These are phyloP conservation scores for Colletotrichum tamarilloi DNA, from an alignment of 2,329 filamentous ascomycete genomes.

Conservation along the genomic window DNA sequence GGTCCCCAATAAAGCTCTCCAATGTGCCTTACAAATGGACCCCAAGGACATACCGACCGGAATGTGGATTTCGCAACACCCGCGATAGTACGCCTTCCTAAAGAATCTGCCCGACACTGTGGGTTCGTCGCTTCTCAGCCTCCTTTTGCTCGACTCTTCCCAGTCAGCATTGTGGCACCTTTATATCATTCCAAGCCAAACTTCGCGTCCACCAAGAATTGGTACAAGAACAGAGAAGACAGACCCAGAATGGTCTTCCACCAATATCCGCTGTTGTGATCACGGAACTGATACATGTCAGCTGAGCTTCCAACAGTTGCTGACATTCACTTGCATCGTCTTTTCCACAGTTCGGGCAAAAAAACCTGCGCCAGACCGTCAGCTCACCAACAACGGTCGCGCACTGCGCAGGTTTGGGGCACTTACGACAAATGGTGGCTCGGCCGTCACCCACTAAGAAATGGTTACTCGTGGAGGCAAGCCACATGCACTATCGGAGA, in stretches of 20 bases:
- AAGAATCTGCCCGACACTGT: constrained; percentile 10
- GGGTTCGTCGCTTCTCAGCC: constrained; percentile 10
- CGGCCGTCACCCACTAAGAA: constrained; percentile 27
- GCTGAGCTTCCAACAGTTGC: not conserved
- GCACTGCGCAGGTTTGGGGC: constrained; percentile 15
- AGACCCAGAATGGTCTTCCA: not conserved
- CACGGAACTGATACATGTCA: not conserved
- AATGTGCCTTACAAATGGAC: not conserved
- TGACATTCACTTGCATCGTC: not conserved
- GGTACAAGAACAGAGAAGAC: not conserved
- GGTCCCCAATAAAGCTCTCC: not conserved
- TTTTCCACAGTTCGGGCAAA: not conserved
- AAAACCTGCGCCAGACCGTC: not conserved
- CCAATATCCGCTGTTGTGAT: not conserved
- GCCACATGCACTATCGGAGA: constrained; percentile 17
- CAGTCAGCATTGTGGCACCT: not conserved
- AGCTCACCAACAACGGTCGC: constrained; percentile 8
- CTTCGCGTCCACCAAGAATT: not conserved
- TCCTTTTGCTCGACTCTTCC: not conserved
- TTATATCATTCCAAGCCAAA: not conserved
- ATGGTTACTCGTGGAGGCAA: constrained; percentile 1
- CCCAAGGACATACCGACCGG: constrained; percentile 16
- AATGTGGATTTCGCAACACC: constrained; percentile 23
- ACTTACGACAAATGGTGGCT: constrained; percentile 34
- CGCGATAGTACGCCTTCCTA: constrained; percentile 2